phyloP scores from a whole-genome alignment of 257 asterid genomes.

The Solanum bukasovii region DNA sequence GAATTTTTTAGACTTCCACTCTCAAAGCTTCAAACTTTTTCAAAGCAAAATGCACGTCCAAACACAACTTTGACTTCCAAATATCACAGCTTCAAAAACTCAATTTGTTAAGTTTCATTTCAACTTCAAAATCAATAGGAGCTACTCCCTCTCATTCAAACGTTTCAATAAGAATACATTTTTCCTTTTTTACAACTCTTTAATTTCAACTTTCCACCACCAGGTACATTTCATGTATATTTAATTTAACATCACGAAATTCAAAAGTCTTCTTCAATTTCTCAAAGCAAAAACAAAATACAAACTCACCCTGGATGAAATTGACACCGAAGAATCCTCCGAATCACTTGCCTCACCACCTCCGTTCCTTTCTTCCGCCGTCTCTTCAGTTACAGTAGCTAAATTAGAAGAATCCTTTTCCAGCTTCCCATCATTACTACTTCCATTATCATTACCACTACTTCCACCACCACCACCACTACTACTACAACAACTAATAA shows the following conservation, averaged over 20 bases:
- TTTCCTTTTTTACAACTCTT: background rate
- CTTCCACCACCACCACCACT: conserved; percentile 9
- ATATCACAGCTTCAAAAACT: background rate
- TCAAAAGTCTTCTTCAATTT: background rate
- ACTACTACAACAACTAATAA: conserved; percentile 29
- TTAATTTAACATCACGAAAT: background rate
- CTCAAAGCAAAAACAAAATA: background rate
- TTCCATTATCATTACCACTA: background rate
- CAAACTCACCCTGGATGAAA: conserved; percentile 37
- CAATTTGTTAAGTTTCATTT: background rate
- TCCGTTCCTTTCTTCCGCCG: conserved; percentile 19
- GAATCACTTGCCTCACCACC: conserved; percentile 14
- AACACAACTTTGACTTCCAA: background rate
- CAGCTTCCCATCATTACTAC: conserved; percentile 29
- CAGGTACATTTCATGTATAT: background rate
- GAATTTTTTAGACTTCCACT: background rate
- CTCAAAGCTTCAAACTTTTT: background rate
- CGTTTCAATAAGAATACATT: background rate
- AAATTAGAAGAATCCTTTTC: conserved; percentile 45
- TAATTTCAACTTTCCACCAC: background rate
- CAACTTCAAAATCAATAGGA: background rate
- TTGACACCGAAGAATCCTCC: conserved; percentile 34
- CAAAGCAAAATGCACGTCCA: background rate
- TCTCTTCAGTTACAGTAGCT: conserved; percentile 33
- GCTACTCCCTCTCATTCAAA: background rate